Percentiles rank a stretch among this genome's conserved stretches.
Conservation (phyloP, 2,329 filamentous ascomycete species). For the Triangularia setosa region DNA sequence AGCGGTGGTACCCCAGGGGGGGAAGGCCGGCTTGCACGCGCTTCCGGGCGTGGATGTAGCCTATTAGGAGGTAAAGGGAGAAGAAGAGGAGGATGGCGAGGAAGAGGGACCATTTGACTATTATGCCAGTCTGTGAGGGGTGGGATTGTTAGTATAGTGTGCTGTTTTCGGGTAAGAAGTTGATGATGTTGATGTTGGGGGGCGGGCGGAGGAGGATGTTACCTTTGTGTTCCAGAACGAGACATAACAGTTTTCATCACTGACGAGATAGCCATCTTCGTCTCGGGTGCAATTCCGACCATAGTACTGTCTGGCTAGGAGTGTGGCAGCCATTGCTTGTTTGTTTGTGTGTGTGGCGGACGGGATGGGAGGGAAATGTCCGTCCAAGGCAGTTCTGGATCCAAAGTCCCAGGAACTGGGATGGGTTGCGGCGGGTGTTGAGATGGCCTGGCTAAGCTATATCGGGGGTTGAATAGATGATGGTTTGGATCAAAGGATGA, state of each 20-base stretch:
- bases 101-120: slow-evolving; percentile 70
- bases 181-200: not conserved
- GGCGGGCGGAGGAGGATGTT: slow-evolving; percentile 12
- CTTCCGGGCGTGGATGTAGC: slow-evolving; percentile 65
- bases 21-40: slow-evolving; percentile 62
- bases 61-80: slow-evolving; percentile 60
- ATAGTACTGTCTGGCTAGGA: slow-evolving; percentile 15
- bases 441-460: not conserved
- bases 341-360: slow-evolving; percentile 7
- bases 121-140: slow-evolving; percentile 52
- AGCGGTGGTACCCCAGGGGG: slow-evolving; percentile 68
- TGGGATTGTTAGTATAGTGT: not conserved
- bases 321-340: slow-evolving; percentile 7
- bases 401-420: not conserved
- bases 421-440: not conserved
- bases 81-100: slow-evolving; percentile 56
- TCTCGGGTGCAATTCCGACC: slow-evolving; percentile 15
- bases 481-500: not conserved
- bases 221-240: slow-evolving; percentile 41
- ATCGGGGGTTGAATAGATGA: not conserved
- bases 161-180: too few species aligned
- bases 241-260: slow-evolving; percentile 29
- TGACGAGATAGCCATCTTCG: slow-evolving; percentile 26
- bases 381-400: too few species aligned
- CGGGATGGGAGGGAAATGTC: not conserved